Percentiles rank a stretch among this genome's conserved stretches.
phyloP scores from a whole-genome alignment of 2,329 filamentous ascomycete genomes.

The Xylariaceae sp. region DNA sequence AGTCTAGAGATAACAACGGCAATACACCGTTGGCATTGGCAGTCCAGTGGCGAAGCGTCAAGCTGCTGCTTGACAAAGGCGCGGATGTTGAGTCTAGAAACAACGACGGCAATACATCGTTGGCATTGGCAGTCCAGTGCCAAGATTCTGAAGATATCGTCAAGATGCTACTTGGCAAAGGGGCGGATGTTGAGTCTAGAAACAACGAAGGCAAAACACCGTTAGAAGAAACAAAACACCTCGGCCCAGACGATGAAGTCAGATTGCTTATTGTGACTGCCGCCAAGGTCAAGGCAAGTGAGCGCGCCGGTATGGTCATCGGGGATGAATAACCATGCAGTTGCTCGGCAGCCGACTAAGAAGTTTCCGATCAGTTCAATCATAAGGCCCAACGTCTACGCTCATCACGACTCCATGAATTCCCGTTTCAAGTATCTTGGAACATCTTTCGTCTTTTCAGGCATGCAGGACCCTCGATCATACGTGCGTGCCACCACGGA shows the following conservation, averaged over 20 bases:
- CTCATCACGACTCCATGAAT: too few species aligned
- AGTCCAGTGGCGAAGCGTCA: not conserved
- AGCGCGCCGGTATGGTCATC: too few species aligned
- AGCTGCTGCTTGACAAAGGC: not conserved
- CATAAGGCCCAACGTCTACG: too few species aligned
- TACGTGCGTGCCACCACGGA: too few species aligned
- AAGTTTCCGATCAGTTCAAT: too few species aligned
- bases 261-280: slow-evolving; percentile 1
- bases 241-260: not conserved
- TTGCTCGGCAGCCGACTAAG: too few species aligned
- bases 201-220: not conserved
- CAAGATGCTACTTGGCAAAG: not conserved
- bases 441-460: too few species aligned
- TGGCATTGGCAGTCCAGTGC: not conserved
- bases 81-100: not conserved
- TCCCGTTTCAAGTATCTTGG: too few species aligned
- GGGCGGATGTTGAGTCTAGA: not conserved
- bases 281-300: not conserved
- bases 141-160: not conserved
- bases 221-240: not conserved
- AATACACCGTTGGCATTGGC: not conserved
- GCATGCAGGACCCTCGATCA: too few species aligned
- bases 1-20: not conserved
- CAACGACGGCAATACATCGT: not conserved
- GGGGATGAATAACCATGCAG: too few species aligned